These are phyloP conservation scores for Sindora glabra DNA, from an alignment of 306 rosid species.

Conservation along the genomic window DNA sequence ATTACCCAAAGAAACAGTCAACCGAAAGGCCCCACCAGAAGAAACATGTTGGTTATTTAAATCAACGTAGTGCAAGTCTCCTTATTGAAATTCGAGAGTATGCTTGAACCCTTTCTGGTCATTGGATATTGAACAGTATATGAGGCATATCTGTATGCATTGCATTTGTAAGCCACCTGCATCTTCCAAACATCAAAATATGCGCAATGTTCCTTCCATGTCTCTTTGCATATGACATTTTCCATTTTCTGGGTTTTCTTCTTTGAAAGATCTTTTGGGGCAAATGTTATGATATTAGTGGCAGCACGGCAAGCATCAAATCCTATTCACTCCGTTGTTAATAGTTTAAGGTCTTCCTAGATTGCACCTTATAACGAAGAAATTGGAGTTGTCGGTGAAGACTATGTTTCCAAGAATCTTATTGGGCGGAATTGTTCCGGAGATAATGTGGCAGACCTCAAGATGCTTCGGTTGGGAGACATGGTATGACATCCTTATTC, in stretches of 20 bases:
- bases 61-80: too few species aligned
- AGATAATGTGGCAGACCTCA: conserved; percentile 66
- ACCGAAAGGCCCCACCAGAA: too few species aligned
- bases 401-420: conserved; percentile 91
- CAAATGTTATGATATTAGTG: conserved; percentile 97
- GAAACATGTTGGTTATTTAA: too few species aligned
- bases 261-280: conserved; percentile 95
- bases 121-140: conserved; percentile 88
- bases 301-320: conserved; percentile 95
- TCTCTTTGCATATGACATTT: conserved; percentile 81
- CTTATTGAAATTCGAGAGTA: too few species aligned
- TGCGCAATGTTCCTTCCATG: conserved; percentile 96
- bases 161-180: conserved; percentile 98
- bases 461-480: conserved; percentile 99
- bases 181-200: conserved; percentile 86
- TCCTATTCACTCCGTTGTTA: conserved; percentile 92
- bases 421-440: conserved; percentile 77
- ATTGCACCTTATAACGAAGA: conserved; percentile 83
- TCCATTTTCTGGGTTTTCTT: conserved; percentile 99
- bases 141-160: conserved; percentile 91
- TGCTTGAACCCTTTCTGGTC: conserved; percentile 96
- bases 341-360: conserved; percentile 97
- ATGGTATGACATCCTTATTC: conserved; percentile 55
- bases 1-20: too few species aligned
- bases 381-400: conserved; percentile 91